Evolutionary conservation across 1,139 yeast genomes (phyloP), one percentile per base, ranked within the genome.

Genomic region (Yamadazyma diddensiae): DNA sequence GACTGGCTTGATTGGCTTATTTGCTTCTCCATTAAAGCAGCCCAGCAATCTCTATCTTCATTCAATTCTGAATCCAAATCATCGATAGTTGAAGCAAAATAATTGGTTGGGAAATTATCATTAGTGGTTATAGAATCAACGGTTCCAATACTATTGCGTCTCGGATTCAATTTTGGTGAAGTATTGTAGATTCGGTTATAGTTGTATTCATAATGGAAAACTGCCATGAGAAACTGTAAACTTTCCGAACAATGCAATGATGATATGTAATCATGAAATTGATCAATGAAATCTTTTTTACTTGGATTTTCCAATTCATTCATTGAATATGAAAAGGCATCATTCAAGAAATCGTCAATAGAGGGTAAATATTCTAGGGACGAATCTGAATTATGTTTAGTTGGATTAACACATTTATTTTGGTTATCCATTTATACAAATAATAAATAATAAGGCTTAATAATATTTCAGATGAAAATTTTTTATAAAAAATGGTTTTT

Each of bases 181-280:
- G 26, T 15, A 7, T 33, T 26, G 26, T 34, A 40, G 7, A 38
- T 21, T 20, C 28, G 34, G 28, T 37, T 45, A 32, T 30, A 47
- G 35, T 31, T 39, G 45, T 55, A 53, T 41, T 68, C 73, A 46
- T 72, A 72, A 33, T 63, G 65, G 50, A 56, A 70, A 12, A 71
- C 65, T 35, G 68, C 71, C 5, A 72, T 56, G 25, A 73, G 49
- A 41, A 73, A 73, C 30, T 57, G 49, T 29, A 73, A 54, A 46
- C 70, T 72, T 47, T 73, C 79, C 38, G 57, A 59, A 45, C 73
- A 67, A 42, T 70, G 77, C 12, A 57, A 43, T 9, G 53, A 43
- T 11, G 30, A 32, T 6, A 52, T 40, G 31, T 44, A 55, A 8
- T 45, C 41, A 21, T 45, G 47, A 27, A 59, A 59, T 14, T 39